Evolutionary conservation across 495 filamentous ascomycete genomes (phyloP).

Genomic region (Polyplosphaeria fusca): DNA sequence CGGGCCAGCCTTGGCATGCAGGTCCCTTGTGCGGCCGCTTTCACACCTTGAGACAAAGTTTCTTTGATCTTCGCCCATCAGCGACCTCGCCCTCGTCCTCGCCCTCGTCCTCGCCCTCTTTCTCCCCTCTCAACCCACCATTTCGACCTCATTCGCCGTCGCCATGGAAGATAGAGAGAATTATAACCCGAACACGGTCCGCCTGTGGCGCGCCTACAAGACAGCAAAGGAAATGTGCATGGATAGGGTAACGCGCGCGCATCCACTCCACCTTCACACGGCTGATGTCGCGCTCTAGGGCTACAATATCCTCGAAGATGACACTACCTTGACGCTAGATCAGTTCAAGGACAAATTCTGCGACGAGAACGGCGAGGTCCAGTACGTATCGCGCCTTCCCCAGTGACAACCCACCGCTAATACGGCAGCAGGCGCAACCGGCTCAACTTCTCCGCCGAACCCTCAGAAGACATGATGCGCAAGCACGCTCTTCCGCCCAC

Average conservation of each 20-base stretch:
- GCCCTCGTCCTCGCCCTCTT: neutral
- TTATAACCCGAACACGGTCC: slow-evolving; percentile 24
- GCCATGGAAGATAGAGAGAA: slow-evolving; percentile 12
- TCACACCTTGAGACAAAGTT: slow-evolving; percentile 2
- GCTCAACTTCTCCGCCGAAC: slow-evolving; percentile 82
- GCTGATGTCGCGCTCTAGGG: slow-evolving; percentile 54
- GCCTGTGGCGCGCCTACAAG: slow-evolving; percentile 38
- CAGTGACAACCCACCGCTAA: slow-evolving; percentile 40
- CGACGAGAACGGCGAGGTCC: slow-evolving; percentile 64
- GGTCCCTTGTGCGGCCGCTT: neutral
- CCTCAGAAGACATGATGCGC: slow-evolving; percentile 74
- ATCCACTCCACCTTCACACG: neutral
- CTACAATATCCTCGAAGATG: slow-evolving; percentile 86
- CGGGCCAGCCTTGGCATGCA: neutral
- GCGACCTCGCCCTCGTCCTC: neutral
- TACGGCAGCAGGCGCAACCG: slow-evolving; percentile 63
- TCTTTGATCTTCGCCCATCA: neutral
- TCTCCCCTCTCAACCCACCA: neutral
- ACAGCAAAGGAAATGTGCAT: slow-evolving; percentile 41
- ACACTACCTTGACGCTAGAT: slow-evolving; percentile 75
- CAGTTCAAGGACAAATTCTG: slow-evolving; percentile 68
- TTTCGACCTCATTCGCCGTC: neutral
- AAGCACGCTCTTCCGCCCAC: slow-evolving; percentile 72
- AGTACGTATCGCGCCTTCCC: slow-evolving; percentile 53
- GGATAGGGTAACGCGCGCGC: slow-evolving; percentile 36